These are phyloP conservation scores for Noccaea bulbosa DNA, from an alignment of 345 rosid species.

Conservation along the genomic window DNA sequence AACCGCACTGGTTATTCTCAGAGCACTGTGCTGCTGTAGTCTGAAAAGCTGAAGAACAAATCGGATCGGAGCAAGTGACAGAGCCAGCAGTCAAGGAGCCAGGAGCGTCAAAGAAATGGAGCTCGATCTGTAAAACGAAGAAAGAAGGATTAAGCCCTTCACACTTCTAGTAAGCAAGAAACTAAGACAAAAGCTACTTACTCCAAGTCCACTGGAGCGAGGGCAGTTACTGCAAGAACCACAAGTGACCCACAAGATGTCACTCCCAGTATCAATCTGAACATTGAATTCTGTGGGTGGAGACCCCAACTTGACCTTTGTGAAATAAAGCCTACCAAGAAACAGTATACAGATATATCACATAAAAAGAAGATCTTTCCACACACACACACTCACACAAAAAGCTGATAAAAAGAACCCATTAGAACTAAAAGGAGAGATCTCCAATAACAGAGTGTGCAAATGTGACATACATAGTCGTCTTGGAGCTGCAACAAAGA, in stretches of 20 bases:
- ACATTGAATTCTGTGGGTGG: constrained; percentile 96
- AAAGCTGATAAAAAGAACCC: constrained; percentile 9
- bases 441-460: constrained; percentile 45
- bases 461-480: constrained; percentile 44
- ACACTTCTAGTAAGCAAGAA: constrained; percentile 13
- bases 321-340: constrained; percentile 81
- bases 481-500: constrained; percentile 48
- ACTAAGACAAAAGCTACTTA: constrained; percentile 45
- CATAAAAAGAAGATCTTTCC: constrained; percentile 6
- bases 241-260: constrained; percentile 90
- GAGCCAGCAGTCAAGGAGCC: constrained; percentile 67
- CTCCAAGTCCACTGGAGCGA: constrained; percentile 87
- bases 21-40: constrained; percentile 72
- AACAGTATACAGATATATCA: constrained; percentile 32
- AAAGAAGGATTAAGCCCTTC: constrained; percentile 19
- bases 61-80: constrained; percentile 62
- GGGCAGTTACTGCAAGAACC: constrained; percentile 85
- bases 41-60: constrained; percentile 59
- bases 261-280: constrained; percentile 99
- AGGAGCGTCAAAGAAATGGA: constrained; percentile 71
- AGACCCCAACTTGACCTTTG: constrained; percentile 90
- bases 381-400: too few species aligned
- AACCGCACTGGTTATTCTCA: constrained; percentile 73
- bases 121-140: constrained; percentile 60
- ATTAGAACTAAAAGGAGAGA: constrained; percentile 26